These are phyloP conservation scores for Hypoxylon sp. DNA, from an alignment of 2,329 filamentous ascomycete genomes.

Conservation along the genomic window DNA sequence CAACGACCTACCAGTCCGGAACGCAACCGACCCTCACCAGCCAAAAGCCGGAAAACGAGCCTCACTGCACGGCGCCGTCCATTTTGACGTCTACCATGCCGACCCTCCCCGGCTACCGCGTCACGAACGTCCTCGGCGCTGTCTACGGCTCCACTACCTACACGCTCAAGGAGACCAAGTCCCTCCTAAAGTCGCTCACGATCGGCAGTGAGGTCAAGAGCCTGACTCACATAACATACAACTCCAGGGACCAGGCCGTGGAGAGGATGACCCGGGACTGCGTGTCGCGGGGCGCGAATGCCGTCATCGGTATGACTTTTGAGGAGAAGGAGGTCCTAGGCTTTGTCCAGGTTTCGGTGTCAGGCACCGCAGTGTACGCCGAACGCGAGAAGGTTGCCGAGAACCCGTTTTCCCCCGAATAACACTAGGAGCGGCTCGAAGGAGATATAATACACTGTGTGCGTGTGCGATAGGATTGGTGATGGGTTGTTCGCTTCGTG, in stretches of 20 bases:
- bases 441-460: not conserved
- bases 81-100: conserved; percentile 44
- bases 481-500: conserved; percentile 1
- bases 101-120: conserved; percentile 43
- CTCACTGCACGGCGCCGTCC: conserved; percentile 41
- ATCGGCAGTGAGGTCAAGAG: conserved; percentile 41
- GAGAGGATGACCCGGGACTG: conserved; percentile 45
- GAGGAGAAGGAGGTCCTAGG: conserved; percentile 45
- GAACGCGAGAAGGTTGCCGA: conserved; percentile 40
- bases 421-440: conserved; percentile 1
- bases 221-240: conserved; percentile 45
- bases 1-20: conserved; percentile 13
- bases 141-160: conserved; percentile 45
- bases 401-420: conserved; percentile 35
- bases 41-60: conserved; percentile 39
- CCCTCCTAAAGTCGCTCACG: conserved; percentile 37
- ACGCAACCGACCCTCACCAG: conserved; percentile 24
- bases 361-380: conserved; percentile 46
- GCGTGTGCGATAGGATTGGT: conserved; percentile 1
- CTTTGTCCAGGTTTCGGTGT: conserved; percentile 45
- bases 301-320: conserved; percentile 42
- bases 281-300: conserved; percentile 45
- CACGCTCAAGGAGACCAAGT: conserved; percentile 45
- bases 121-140: conserved; percentile 40
- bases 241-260: conserved; percentile 44